Evolutionary conservation across 345 rosid genomes (phyloP), one percentile per base, ranked within the genome.

Genomic region (Dipteronia sinensis): DNA sequence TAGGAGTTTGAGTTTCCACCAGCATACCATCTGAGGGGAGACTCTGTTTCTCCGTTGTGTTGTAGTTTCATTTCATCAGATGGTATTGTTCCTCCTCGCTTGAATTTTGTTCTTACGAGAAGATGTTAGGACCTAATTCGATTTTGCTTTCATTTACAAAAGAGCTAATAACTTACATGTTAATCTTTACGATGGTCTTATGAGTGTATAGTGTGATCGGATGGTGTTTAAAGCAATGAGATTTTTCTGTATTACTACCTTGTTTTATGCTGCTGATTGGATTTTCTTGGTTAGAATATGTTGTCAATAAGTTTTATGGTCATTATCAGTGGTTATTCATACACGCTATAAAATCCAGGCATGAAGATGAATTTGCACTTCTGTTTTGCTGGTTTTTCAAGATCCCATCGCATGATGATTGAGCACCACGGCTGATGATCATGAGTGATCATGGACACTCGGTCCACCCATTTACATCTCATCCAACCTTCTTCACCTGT

Each of bases 261-360:
- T 25, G 23, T 44, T 46, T 64, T 34, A 6, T 47, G 49, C 71
- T 17, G 71, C 71, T n/a, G 16, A 29, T 47, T 64, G 77, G 51
- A 49, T 46, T 75, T 74, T 29, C 47, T 7, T 42, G 63, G 6
- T 6, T 64, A 64, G 47, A 47, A 25, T 49, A 61, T 63, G 61
- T 31, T 64, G 16, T 19, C 10, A 19, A 65, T 19, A n/a, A 49
- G 31, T 75, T 62, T 7, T 16, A 16, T 62, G 0, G 2, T 16
- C n/a, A 22, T 58, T 38, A 20, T 47, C 40, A 12, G n/a, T 70
- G 62, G 6, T 62, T 62, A 42, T 22, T 61, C 22, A 10, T 10
- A 10, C 49, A 46, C 13, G 10, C 2, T 46, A 46, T 10, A 46
- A 10, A 46, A 10, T 46, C 23, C 27, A 38, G 22, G 11, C 27